phyloP scores from a whole-genome alignment of 2,329 filamentous ascomycete genomes.

The Colletotrichum tamarilloi region DNA sequence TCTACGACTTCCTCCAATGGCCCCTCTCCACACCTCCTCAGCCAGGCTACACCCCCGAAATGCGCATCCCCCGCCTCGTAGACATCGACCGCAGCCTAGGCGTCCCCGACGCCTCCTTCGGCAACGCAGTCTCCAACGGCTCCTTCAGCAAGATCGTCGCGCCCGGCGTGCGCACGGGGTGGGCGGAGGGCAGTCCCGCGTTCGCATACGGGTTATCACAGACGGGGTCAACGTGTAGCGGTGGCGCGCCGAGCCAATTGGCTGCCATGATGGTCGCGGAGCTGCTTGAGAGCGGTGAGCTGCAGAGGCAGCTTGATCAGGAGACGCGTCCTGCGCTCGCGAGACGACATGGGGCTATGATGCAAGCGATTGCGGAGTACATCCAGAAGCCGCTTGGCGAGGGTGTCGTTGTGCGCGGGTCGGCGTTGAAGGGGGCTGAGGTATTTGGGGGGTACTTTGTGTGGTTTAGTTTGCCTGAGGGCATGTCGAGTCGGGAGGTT shows the following conservation, averaged over 20 bases:
- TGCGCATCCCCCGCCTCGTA: constrained; percentile 77
- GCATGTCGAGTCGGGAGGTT: constrained; percentile 63
- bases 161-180: constrained; percentile 87
- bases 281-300: constrained; percentile 55
- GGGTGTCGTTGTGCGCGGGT: constrained; percentile 61
- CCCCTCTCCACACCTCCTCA: constrained; percentile 48
- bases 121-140: constrained; percentile 86
- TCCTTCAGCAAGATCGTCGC: constrained; percentile 90
- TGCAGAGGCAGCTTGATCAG: constrained; percentile 56
- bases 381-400: constrained; percentile 66
- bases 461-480: constrained; percentile 75
- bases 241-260: constrained; percentile 69
- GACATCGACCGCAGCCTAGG: constrained; percentile 81
- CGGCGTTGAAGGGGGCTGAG: constrained; percentile 48
- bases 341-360: constrained; percentile 61
- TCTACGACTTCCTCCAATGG: constrained; percentile 95
- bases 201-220: constrained; percentile 63
- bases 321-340: constrained; percentile 58
- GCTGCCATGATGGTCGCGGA: constrained; percentile 62
- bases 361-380: constrained; percentile 64
- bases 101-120: constrained; percentile 68
- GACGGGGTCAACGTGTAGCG: constrained; percentile 65
- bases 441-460: constrained; percentile 87
- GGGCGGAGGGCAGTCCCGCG: constrained; percentile 77
- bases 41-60: constrained; percentile 43